These are phyloP conservation scores for Trichoderma sp. DNA, from an alignment of 2,329 filamentous ascomycete genomes.

Conservation along the genomic window DNA sequence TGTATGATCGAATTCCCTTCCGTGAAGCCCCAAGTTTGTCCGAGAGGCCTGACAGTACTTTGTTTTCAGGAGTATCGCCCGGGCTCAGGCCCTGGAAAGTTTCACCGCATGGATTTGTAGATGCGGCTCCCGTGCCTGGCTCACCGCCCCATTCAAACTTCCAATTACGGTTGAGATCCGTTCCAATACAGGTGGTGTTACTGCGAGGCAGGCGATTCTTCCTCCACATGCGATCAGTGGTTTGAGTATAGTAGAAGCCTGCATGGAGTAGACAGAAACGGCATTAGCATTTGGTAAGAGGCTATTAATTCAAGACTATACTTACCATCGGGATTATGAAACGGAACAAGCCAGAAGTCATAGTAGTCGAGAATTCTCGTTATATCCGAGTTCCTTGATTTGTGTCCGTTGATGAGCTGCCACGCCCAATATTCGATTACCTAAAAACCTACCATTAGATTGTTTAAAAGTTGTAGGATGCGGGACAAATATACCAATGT, in stretches of 20 bases:
- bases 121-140: constrained; percentile 46
- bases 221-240: constrained; percentile 60
- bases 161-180: constrained; percentile 64
- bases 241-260: constrained; percentile 62
- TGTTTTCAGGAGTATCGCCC: constrained; percentile 54
- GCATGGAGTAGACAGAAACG: background rate
- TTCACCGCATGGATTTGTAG: constrained; percentile 53
- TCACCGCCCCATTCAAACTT: constrained; percentile 53
- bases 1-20: constrained; percentile 15
- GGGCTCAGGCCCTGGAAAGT: constrained; percentile 48
- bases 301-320: background rate
- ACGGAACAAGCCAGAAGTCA: constrained; percentile 66
- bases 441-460: constrained; percentile 9
- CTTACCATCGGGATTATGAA: constrained; percentile 62
- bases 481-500: constrained; percentile 41
- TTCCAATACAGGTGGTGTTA: constrained; percentile 49
- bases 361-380: constrained; percentile 57
- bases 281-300: background rate
- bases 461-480: constrained; percentile 33
- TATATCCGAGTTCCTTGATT: constrained; percentile 39
- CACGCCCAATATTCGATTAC: constrained; percentile 58
- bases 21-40: constrained; percentile 3
- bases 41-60: constrained; percentile 32
- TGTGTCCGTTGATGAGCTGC: constrained; percentile 50
- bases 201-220: constrained; percentile 55